phyloP scores from a whole-genome alignment of 768 basidiomycete species.

The Exidia glandulosa region DNA sequence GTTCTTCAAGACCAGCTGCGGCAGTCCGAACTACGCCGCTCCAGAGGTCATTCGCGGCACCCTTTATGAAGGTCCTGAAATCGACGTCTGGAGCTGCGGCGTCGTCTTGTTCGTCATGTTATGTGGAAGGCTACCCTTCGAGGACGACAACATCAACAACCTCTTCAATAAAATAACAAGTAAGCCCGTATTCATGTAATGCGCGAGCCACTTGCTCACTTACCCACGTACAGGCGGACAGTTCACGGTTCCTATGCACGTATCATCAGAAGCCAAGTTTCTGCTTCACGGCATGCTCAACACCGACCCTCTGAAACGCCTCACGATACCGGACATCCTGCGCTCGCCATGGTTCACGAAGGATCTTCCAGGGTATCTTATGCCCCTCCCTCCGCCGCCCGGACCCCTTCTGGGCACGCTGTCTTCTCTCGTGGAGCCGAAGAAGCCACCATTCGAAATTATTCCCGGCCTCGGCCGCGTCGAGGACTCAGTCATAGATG shows the following conservation, averaged over 20 bases:
- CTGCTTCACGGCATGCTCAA: slow-evolving; percentile 85
- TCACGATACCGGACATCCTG: slow-evolving; percentile 86
- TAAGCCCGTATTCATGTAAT: slow-evolving; percentile 22
- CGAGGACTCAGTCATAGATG: slow-evolving; percentile 83
- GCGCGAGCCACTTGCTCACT: slow-evolving; percentile 1
- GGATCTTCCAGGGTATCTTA: slow-evolving; percentile 79
- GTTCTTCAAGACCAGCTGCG: slow-evolving; percentile 94
- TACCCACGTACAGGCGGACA: slow-evolving; percentile 54
- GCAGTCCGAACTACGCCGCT: slow-evolving; percentile 96
- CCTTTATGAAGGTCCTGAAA: slow-evolving; percentile 93
- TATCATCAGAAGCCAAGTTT: slow-evolving; percentile 64
- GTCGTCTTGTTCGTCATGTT: slow-evolving; percentile 99
- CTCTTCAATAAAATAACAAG: slow-evolving; percentile 93
- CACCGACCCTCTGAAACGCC: slow-evolving; percentile 90
- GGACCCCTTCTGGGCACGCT: slow-evolving; percentile 69
- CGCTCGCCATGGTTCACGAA: slow-evolving; percentile 83
- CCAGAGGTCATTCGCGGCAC: slow-evolving; percentile 96
- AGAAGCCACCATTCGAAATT: slow-evolving; percentile 63
- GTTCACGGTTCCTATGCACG: slow-evolving; percentile 73
- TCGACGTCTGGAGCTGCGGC: slow-evolving; percentile 97
- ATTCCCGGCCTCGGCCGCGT: slow-evolving; percentile 90
- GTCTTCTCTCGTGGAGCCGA: slow-evolving; percentile 59
- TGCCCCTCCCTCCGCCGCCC: slow-evolving; percentile 64
- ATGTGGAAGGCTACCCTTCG: slow-evolving; percentile 89
- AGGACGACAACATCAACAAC: slow-evolving; percentile 89